Conservation (phyloP, 305 asterid genomes). For the Ilex paraguariensis region DNA sequence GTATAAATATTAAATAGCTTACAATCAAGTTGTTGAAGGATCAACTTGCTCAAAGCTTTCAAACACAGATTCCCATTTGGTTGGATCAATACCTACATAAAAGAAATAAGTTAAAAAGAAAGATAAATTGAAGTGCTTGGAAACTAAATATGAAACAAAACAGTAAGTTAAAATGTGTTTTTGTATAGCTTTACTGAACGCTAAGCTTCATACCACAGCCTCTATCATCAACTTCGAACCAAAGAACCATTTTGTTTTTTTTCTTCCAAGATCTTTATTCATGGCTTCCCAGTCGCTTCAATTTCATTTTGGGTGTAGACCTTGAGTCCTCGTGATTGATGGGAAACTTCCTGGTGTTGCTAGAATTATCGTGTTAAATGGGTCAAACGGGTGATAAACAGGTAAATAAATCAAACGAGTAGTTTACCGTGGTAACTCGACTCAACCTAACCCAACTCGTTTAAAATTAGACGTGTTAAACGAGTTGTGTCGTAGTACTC, state of each 20-base stretch:
- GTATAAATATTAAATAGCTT: slow-evolving; percentile 38
- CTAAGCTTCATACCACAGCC: slow-evolving; percentile 70
- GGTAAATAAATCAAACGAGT: too few species aligned
- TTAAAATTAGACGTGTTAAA: too few species aligned
- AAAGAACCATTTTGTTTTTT: slow-evolving; percentile 53
- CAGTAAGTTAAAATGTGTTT: not conserved
- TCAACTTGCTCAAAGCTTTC: slow-evolving; percentile 98
- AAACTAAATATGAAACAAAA: not conserved
- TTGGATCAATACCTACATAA: slow-evolving; percentile 66
- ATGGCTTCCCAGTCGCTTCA: slow-evolving; percentile 37
- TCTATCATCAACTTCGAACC: slow-evolving; percentile 91
- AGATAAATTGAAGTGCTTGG: not conserved
- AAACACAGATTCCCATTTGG: slow-evolving; percentile 94
- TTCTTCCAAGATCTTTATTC: slow-evolving; percentile 45
- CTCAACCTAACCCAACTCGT: too few species aligned
- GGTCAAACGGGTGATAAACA: too few species aligned
- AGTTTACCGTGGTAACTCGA: too few species aligned
- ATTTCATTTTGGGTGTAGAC: slow-evolving; percentile 39
- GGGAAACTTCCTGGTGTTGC: slow-evolving; percentile 22
- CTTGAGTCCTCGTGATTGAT: slow-evolving; percentile 36
- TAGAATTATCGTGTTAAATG: too few species aligned
- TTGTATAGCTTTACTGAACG: not conserved
- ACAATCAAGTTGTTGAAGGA: slow-evolving; percentile 94
- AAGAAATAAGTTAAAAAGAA: too few species aligned
- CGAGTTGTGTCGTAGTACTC: too few species aligned